A percentile compares a stretch with the other conserved stretches of the same genome.
phyloP scores from a whole-genome alignment of 495 filamentous ascomycete species.

The Extremus antarcticus region DNA sequence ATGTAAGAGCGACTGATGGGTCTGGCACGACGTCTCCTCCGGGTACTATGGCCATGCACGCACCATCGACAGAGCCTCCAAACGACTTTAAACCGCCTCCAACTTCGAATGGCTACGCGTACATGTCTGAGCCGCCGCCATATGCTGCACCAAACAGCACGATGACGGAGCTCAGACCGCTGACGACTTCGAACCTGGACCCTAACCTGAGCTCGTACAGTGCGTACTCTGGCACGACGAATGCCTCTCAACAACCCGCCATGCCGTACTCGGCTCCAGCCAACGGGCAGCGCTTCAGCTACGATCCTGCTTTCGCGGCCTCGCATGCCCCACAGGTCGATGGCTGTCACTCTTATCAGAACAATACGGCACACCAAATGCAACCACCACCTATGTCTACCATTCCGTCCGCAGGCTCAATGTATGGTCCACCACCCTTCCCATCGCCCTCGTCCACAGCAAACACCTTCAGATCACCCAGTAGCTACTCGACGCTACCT shows the following conservation, averaged over 20 bases:
- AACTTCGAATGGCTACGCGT: not conserved
- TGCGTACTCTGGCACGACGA: not conserved
- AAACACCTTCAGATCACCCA: slow-evolving; percentile 7
- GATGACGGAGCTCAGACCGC: not conserved
- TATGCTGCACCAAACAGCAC: not conserved
- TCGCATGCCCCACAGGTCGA: not conserved
- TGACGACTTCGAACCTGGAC: not conserved
- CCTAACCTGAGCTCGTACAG: slow-evolving; percentile 1
- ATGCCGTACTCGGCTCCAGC: not conserved
- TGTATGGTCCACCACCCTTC: slow-evolving; percentile 2
- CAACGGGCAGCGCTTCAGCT: slow-evolving; percentile 5
- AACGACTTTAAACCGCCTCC: not conserved
- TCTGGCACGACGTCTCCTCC: not conserved
- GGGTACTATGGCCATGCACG: not conserved
- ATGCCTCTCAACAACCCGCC: not conserved
- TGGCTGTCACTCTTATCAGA: not conserved
- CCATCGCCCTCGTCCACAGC: not conserved
- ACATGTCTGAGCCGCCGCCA: not conserved
- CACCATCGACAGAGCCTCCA: not conserved
- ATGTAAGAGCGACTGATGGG: slow-evolving; percentile 11
- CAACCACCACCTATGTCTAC: slow-evolving; percentile 13
- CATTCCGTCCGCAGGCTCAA: not conserved
- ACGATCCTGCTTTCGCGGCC: slow-evolving; percentile 1
- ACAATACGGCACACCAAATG: slow-evolving; percentile 2
- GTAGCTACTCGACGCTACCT: slow-evolving; percentile 9